Evolutionary conservation across 1,284 basidiomycete genomes (phyloP).

Genomic region (Sporisorium graminicola): DNA sequence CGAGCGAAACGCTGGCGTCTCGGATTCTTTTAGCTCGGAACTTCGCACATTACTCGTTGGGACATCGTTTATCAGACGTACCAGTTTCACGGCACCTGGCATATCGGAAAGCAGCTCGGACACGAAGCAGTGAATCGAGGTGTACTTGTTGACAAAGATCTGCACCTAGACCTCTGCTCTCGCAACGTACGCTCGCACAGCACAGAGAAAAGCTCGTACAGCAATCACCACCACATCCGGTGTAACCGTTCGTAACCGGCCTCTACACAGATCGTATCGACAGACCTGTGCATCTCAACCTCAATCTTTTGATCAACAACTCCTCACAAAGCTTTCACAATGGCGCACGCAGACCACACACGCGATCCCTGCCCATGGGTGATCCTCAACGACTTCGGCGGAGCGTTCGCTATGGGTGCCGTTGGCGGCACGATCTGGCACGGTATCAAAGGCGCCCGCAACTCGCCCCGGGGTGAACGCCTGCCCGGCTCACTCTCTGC

Average conservation of each 20-base stretch:
- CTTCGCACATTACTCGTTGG: not conserved
- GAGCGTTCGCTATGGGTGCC: constrained; percentile 90
- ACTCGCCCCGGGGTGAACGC: constrained; percentile 94
- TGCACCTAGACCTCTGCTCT: no score
- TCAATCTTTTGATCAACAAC: no score
- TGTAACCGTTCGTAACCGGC: not conserved
- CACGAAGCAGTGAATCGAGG: not conserved
- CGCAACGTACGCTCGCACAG: not conserved
- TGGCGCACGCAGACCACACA: constrained; percentile 60
- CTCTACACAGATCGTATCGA: no score
- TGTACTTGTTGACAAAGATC: not conserved
- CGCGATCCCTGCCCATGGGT: constrained; percentile 84
- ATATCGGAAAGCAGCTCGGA: not conserved
- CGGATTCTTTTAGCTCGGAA: not conserved
- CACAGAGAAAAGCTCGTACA: not conserved
- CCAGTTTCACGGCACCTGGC: not conserved
- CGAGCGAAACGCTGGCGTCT: not conserved
- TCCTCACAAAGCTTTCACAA: no score
- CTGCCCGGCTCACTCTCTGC: constrained; percentile 92
- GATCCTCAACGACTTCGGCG: constrained; percentile 97
- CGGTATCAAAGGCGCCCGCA: constrained; percentile 96
- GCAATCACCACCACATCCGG: not conserved
- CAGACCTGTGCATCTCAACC: no score
- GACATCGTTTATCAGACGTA: not conserved
- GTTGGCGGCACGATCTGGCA: constrained; percentile 98